Conservation (phyloP, 495 filamentous ascomycete species). For the Cladorrhinum samala region DNA sequence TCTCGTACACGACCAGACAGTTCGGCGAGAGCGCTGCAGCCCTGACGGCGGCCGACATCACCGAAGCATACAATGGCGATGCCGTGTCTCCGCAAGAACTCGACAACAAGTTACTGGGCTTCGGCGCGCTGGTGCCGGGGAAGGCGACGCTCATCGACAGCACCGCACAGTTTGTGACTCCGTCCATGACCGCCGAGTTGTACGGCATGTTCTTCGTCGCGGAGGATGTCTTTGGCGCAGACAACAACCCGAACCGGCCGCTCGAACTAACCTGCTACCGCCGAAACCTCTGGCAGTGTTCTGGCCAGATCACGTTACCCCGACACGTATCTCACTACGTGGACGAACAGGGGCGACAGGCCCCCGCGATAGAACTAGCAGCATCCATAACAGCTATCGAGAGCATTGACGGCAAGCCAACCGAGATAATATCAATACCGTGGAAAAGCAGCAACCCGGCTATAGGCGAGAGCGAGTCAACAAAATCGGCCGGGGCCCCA, state of each 20-base stretch:
- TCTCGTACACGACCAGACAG: conserved; percentile 46
- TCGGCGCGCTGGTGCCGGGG: conserved; percentile 58
- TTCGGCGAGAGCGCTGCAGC: conserved; percentile 25
- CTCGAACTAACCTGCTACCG: conserved; percentile 89
- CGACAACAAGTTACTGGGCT: conserved; percentile 55
- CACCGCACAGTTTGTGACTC: conserved; percentile 34
- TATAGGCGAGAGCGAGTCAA: conserved; percentile 40
- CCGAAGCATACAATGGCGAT: conserved; percentile 16
- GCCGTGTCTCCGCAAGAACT: conserved; percentile 35
- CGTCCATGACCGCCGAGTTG: conserved; percentile 72
- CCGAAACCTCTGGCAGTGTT: conserved; percentile 84
- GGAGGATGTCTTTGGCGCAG: conserved; percentile 55
- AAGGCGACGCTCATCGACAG: conserved; percentile 53
- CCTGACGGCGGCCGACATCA: conserved; percentile 13
- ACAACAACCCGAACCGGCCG: conserved; percentile 47
- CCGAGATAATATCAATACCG: conserved; percentile 88
- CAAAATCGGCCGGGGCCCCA: conserved; percentile 44
- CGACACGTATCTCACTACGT: conserved; percentile 64
- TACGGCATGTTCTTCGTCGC: conserved; percentile 96
- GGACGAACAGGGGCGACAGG: conserved; percentile 71
- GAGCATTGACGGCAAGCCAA: conserved; percentile 78
- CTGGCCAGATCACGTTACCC: conserved; percentile 72
- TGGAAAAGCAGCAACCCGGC: conserved; percentile 75
- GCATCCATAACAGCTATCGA: conserved; percentile 82
- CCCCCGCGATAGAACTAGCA: conserved; percentile 67